Conservation (phyloP, 768 basidiomycete genomes). For the Infundibulicybe gibba region DNA sequence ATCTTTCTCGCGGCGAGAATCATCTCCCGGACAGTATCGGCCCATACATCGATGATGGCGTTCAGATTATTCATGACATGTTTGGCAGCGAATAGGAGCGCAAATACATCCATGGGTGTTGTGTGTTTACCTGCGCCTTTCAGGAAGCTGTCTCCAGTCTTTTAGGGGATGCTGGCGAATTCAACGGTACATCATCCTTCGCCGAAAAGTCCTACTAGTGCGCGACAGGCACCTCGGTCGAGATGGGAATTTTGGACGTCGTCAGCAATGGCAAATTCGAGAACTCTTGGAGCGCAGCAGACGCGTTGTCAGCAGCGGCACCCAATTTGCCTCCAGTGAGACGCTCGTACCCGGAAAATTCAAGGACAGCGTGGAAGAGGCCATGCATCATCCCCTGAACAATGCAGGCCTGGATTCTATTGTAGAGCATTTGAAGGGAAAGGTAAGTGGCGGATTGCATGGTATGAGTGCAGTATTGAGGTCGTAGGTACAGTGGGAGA, state of each 20-base stretch:
- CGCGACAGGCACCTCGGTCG: constrained; percentile 67
- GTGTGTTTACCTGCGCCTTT: constrained; percentile 71
- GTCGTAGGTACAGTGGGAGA: constrained; percentile 92
- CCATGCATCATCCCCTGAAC: constrained; percentile 92
- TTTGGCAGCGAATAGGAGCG: constrained; percentile 65
- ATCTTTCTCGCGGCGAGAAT: constrained; percentile 55
- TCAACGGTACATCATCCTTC: constrained; percentile 87
- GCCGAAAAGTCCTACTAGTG: constrained; percentile 80
- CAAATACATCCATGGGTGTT: constrained; percentile 61
- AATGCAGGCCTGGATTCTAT: no score
- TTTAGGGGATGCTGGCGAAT: constrained; percentile 66
- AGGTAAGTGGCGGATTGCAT: constrained; percentile 77
- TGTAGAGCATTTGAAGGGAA: no score
- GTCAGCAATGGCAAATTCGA: constrained; percentile 72
- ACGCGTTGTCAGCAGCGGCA: constrained; percentile 83
- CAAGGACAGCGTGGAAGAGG: constrained; percentile 78
- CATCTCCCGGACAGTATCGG: constrained; percentile 62
- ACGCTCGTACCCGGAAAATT: constrained; percentile 75
- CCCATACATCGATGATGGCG: constrained; percentile 66
- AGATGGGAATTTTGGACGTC: constrained; percentile 77
- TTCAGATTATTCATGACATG: constrained; percentile 53
- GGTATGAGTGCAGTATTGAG: constrained; percentile 86
- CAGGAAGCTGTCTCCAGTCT: constrained; percentile 64
- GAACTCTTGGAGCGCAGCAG: constrained; percentile 73
- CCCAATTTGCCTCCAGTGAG: no score